These are phyloP conservation scores for Basipetospora chlamydospora DNA, from an alignment of 2,329 filamentous ascomycete species.

Conservation along the genomic window DNA sequence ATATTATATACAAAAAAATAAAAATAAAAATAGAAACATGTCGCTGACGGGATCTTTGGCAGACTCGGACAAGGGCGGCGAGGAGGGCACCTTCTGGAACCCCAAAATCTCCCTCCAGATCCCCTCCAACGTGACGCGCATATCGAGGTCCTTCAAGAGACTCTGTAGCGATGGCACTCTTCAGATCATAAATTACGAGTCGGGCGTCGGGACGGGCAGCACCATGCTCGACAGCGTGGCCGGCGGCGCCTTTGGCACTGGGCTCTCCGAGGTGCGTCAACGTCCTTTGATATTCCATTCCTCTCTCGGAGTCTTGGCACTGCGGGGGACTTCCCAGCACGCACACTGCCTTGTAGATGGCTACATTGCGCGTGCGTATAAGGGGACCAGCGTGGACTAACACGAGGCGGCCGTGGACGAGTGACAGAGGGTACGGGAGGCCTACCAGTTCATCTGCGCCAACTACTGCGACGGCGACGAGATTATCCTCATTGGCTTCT, in stretches of 20 bases:
- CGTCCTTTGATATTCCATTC: not conserved
- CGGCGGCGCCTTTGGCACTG: slow-evolving; percentile 39
- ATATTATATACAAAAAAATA: too few relatives aligned
- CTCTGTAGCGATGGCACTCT: slow-evolving; percentile 33
- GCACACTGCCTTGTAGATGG: too few relatives aligned
- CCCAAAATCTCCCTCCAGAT: slow-evolving; percentile 28
- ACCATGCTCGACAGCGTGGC: slow-evolving; percentile 33
- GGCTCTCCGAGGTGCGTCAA: slow-evolving; percentile 32
- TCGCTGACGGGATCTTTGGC: too few relatives aligned
- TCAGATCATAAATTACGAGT: slow-evolving; percentile 47
- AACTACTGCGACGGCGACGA: slow-evolving; percentile 46
- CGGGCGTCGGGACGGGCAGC: slow-evolving; percentile 42
- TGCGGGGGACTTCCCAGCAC: too few relatives aligned
- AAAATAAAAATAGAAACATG: too few relatives aligned
- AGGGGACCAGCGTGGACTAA: too few relatives aligned
- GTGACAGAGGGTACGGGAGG: slow-evolving; percentile 42
- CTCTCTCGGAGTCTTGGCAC: too few relatives aligned
- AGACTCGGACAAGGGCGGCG: slow-evolving; percentile 35
- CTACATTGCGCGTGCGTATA: too few relatives aligned
- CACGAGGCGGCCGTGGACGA: not conserved
- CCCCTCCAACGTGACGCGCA: slow-evolving; percentile 46
- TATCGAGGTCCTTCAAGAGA: slow-evolving; percentile 40
- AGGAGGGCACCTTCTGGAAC: slow-evolving; percentile 19
- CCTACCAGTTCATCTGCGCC: slow-evolving; percentile 46
- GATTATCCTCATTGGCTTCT: slow-evolving; percentile 42